A percentile compares a stretch with the other conserved stretches of the same genome.
Conservation (phyloP, 148 eudicot genomes). For the Diospyros lotus region DNA sequence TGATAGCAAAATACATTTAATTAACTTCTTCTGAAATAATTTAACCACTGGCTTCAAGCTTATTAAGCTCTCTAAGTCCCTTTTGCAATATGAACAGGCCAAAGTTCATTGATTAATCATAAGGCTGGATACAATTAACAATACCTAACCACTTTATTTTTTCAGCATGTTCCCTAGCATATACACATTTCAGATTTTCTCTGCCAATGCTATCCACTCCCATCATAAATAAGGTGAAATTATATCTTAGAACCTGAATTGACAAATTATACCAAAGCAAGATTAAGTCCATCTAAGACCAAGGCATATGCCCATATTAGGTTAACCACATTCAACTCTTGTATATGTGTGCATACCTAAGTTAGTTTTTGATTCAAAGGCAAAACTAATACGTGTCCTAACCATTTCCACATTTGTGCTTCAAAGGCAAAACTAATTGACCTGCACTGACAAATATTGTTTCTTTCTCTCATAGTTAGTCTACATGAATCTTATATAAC, state of each 20-base stretch:
- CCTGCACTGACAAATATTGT: neutral
- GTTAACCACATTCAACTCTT: neutral
- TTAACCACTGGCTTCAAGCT: neutral
- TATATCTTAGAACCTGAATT: neutral
- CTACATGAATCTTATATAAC: neutral
- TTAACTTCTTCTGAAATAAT: neutral
- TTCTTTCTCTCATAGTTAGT: neutral
- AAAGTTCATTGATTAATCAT: neutral
- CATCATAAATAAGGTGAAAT: neutral
- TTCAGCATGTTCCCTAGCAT: neutral
- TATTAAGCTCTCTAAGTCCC: neutral
- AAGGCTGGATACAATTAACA: neutral
- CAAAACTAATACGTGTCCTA: no score
- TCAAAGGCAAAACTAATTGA: neutral
- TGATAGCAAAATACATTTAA: neutral
- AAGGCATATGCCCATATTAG: neutral
- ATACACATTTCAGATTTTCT: neutral
- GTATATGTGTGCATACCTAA: neutral
- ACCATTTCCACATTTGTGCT: neutral
- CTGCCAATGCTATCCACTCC: neutral
- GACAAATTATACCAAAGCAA: neutral
- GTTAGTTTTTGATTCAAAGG: no score
- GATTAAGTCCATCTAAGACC: neutral
- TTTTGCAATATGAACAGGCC: neutral
- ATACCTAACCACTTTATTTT: no score